Evolutionary conservation across 2,329 filamentous ascomycete species (phyloP), one percentile per base, ranked within the genome.

Genomic region (Aureobasidium sp.): DNA sequence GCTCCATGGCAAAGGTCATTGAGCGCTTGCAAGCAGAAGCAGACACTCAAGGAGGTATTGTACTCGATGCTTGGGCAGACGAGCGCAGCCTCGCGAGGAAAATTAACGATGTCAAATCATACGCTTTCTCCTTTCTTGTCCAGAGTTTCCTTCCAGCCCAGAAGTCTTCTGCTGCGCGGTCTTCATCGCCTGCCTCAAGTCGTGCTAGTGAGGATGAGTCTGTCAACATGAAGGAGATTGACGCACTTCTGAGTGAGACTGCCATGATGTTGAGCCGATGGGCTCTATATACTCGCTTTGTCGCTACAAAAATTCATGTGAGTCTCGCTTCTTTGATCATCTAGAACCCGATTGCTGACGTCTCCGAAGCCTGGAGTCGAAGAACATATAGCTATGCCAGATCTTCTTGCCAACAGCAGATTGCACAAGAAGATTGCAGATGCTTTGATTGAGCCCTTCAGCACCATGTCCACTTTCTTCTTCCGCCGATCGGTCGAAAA

Each of bases 221-320:
- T 0, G 93, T 98, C 27, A 94, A 98, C 74, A 97, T 98, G 93
- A 98, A 95, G 78, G 95, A 98, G 76, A 88, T 99, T 4, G 96
- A 99, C 74, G 91, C 89, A 0, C 80, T 98, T 13, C 84, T 99
- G 6, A 94, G 89, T 68, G 96, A 99, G 79, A 94, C 94, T 72
- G 92, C 93, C 1, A 83, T 97, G 45, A 99, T 99, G 94, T 87
- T 99, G 43, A 91, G 93, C 18, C 89, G 94, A 36, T 99, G 96
- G 95, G 94, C 95, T 4, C 82, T 98, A 16, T 99, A 98, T 78
- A 91, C 92, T 25, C 91, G 93, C 54, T 99, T 99, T 76, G 82
- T 99, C 61, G 91, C 93, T 29, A 90, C 90, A 67, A 98, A 97
- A 81, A 96, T 93, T 81, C 69, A 73, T 13, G 69, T 95, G 84